Evolutionary conservation across 2,329 filamentous ascomycete species (phyloP), one percentile per base, ranked within the genome.

Genomic region (Aspergillus ustus): DNA sequence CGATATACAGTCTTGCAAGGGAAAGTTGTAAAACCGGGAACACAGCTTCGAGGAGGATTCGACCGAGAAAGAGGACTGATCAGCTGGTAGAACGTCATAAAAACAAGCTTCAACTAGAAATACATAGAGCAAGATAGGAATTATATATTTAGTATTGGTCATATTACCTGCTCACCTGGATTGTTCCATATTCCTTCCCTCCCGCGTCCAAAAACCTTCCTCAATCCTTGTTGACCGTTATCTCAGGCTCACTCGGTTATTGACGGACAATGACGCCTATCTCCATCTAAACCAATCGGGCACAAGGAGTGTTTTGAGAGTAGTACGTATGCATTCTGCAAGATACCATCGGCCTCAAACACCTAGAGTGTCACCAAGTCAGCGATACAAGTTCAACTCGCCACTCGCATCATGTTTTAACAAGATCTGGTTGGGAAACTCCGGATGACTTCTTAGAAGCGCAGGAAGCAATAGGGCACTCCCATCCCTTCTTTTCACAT

Each of bases 1-100:
- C 85, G 87, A 72, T 97, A 91, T 75, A 98, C 95, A 0, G 85
- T 99, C 3, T 76, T 98, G 71, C 91, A 97, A 80, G 95, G 95
- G 25, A 98, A 97, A 81, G 87, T 98, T 28, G 88, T 98, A 56
- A 97, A 97, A 83, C 92, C 93, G 1, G 90, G 89, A 73, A 84
- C 84, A 59, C 93, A 98, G 82, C 77, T 99, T 66, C 82, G 95
- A 63, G 95, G 91, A 28, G 95, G 95, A 0, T 99, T 98, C 78
- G 93, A 99, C 82, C 83, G 95, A 50, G 84, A 83, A 59, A 92
- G 83, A 74, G 91, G 92, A 8, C 59, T 97, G 69, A 86, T 92
- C 74, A 98, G 94, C 80, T 99, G 95, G 95, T 98, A 74, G 73
- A 40, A 43, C 54, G 53, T 25, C 52, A 45, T 45, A 20, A 45